phyloP scores from a whole-genome alignment of 2,329 filamentous ascomycete species.

The Aspergillus neoniger region DNA sequence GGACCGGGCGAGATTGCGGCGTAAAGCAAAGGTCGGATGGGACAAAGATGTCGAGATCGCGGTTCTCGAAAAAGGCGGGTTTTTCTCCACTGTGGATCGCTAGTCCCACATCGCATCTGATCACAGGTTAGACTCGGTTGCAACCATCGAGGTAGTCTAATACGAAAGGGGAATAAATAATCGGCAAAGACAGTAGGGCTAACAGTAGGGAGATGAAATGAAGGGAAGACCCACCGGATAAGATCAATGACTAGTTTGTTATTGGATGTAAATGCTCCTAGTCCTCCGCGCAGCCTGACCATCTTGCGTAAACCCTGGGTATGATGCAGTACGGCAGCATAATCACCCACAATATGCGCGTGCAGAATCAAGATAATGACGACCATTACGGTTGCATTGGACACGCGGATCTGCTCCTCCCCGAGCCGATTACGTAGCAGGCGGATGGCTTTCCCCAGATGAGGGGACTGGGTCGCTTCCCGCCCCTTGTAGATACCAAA shows the following conservation, averaged over 20 bases:
- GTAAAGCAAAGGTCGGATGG: neutral
- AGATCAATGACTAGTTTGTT: slow-evolving; percentile 40
- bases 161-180: too few species aligned
- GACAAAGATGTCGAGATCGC: neutral
- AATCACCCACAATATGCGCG: neutral
- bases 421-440: slow-evolving; percentile 3
- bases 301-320: slow-evolving; percentile 43
- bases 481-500: slow-evolving; percentile 27
- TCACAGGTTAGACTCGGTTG: neutral
- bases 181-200: too few species aligned
- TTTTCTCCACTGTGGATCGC: neutral
- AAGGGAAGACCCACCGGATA: neutral
- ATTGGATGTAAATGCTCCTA: slow-evolving; percentile 32
- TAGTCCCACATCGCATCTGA: slow-evolving; percentile 3
- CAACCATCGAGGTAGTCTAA: neutral
- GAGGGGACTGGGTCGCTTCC: neutral
- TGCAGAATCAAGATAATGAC: neutral
- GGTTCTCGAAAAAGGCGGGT: neutral
- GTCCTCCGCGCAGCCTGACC: slow-evolving; percentile 40
- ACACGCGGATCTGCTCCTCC: neutral
- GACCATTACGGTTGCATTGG: slow-evolving; percentile 3
- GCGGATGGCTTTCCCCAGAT: neutral
- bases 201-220: too few species aligned
- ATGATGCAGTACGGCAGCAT: neutral
- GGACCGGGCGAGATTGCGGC: neutral